These are phyloP conservation scores for Fraxinus americana DNA, from an alignment of 257 asterid genomes.

Conservation along the genomic window DNA sequence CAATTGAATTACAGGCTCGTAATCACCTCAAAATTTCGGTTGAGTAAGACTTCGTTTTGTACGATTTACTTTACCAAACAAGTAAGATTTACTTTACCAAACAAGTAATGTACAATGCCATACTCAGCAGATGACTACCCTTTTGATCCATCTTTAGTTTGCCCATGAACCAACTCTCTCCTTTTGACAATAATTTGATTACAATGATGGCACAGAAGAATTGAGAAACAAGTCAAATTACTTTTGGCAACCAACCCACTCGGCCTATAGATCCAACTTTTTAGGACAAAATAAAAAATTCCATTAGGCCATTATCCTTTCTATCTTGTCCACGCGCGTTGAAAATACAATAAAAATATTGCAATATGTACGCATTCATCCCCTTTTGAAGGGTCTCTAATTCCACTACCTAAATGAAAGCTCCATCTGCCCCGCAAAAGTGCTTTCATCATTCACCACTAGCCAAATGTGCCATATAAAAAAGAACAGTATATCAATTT, in stretches of 20 bases:
- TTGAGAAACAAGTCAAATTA: slow-evolving; percentile 33
- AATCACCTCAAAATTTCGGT: too few species aligned
- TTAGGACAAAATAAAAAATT: slow-evolving; percentile 13
- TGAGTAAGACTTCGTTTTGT: too few species aligned
- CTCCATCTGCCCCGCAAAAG: slow-evolving; percentile 49
- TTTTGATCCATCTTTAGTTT: not conserved
- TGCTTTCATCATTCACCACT: slow-evolving; percentile 61
- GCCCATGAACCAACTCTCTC: slow-evolving; percentile 5
- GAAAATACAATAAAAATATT: slow-evolving; percentile 29
- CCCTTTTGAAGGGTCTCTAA: slow-evolving; percentile 53
- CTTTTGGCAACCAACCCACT: slow-evolving; percentile 38
- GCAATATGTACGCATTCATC: slow-evolving; percentile 34
- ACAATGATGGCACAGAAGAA: slow-evolving; percentile 40
- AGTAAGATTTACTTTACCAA: too few species aligned
- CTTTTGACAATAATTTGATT: slow-evolving; percentile 31
- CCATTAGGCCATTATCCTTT: slow-evolving; percentile 32
- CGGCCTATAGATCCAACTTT: slow-evolving; percentile 45
- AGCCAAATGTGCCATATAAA: slow-evolving; percentile 36
- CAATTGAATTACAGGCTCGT: too few species aligned
- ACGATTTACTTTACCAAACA: too few species aligned
- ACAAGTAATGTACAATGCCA: too few species aligned
- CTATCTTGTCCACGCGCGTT: slow-evolving; percentile 36
- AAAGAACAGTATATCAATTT: slow-evolving; percentile 37
- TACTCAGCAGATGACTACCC: too few species aligned
- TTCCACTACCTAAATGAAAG: slow-evolving; percentile 51